Evolutionary conservation across 108 stramenopile species (phyloP).

Genomic region (Skeletonema marinoi): DNA sequence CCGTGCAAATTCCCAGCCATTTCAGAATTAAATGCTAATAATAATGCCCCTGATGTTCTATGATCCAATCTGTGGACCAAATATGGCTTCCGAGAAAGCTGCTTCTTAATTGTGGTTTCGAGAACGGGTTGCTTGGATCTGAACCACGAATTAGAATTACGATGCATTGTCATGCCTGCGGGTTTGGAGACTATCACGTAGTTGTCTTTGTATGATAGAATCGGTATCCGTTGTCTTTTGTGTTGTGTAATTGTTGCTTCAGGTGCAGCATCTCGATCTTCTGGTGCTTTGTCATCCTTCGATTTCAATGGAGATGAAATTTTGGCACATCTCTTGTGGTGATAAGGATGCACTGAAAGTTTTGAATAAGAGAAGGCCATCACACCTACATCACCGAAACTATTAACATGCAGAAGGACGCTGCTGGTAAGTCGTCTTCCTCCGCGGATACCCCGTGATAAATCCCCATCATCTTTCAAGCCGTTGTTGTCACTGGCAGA

Average conservation of each 20-base stretch:
- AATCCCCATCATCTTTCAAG: not conserved
- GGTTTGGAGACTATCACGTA: slow-evolving; percentile 79
- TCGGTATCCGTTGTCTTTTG: slow-evolving; percentile 43
- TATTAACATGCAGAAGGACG: not conserved
- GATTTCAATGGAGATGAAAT: not conserved
- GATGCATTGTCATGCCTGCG: slow-evolving; percentile 63
- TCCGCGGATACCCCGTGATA: not conserved
- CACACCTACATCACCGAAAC: not conserved
- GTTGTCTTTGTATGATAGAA: slow-evolving; percentile 56
- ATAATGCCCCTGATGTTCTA: slow-evolving; percentile 70
- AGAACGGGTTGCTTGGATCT: slow-evolving; percentile 42
- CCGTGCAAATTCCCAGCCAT: slow-evolving; percentile 52
- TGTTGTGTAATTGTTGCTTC: not conserved
- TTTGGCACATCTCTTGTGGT: not conserved
- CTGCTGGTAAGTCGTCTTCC: not conserved
- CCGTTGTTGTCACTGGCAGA: not conserved
- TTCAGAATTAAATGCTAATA: slow-evolving; percentile 66
- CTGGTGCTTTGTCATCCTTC: not conserved
- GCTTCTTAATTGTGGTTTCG: slow-evolving; percentile 53
- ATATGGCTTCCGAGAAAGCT: slow-evolving; percentile 66
- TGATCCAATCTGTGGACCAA: slow-evolving; percentile 81
- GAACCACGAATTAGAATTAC: slow-evolving; percentile 14
- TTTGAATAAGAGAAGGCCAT: not conserved
- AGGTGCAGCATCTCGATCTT: not conserved
- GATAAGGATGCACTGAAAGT: not conserved